Conservation (phyloP, 2,329 filamentous ascomycete genomes). For the Cordyceps militaris region DNA sequence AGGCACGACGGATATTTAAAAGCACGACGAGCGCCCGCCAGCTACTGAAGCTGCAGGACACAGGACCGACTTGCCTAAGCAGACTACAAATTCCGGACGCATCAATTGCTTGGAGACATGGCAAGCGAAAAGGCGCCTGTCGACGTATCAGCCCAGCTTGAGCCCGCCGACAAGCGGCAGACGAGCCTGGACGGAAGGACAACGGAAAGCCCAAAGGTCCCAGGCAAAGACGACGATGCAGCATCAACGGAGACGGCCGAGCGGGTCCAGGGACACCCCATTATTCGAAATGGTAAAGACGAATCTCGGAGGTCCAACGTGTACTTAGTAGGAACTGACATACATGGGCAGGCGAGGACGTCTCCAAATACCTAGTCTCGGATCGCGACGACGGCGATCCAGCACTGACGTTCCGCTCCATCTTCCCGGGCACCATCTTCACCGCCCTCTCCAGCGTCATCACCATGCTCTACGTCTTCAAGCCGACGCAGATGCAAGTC, state of each 20-base stretch:
- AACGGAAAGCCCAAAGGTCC: not conserved
- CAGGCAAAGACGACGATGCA: not conserved
- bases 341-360: conserved; percentile 11
- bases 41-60: too few species aligned
- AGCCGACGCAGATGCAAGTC: conserved; percentile 16
- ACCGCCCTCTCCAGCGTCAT: conserved; percentile 18
- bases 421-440: conserved; percentile 16
- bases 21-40: not conserved
- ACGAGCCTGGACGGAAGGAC: not conserved
- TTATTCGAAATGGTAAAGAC: conserved; percentile 13
- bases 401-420: conserved; percentile 18
- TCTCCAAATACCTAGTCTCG: conserved; percentile 18
- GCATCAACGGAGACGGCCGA: conserved; percentile 2
- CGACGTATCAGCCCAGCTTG: not conserved
- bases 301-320: not conserved
- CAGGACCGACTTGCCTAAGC: too few species aligned
- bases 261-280: conserved; percentile 10
- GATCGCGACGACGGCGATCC: conserved; percentile 18
- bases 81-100: not conserved
- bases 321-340: not conserved
- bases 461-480: conserved; percentile 18
- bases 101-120: not conserved
- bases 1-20: not conserved
- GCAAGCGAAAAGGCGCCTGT: not conserved
- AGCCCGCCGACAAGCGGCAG: not conserved